These are phyloP conservation scores for Pythium chondricola DNA, from an alignment of 352 stramenopile species.

Conservation along the genomic window DNA sequence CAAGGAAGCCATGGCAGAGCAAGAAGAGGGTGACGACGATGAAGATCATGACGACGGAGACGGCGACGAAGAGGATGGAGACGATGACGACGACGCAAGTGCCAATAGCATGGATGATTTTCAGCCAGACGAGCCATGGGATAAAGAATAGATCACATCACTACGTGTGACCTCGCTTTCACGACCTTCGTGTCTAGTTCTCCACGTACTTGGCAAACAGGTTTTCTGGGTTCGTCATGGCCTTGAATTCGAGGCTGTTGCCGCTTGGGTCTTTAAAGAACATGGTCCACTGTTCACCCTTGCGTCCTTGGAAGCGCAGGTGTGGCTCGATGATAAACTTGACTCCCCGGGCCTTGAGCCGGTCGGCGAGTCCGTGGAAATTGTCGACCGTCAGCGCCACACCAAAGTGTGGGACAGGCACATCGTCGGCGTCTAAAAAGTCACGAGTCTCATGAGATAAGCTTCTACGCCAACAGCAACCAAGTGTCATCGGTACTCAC, in stretches of 20 bases:
- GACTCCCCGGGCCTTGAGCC: slow-evolving; percentile 69
- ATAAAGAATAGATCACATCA: slow-evolving; percentile 21
- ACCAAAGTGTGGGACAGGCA: slow-evolving; percentile 96
- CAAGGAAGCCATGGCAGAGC: slow-evolving; percentile 47
- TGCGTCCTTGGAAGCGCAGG: slow-evolving; percentile 89
- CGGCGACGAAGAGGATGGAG: slow-evolving; percentile 29
- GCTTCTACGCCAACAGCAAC: no score
- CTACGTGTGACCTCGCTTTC: not conserved
- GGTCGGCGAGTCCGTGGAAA: slow-evolving; percentile 88
- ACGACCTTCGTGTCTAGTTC: slow-evolving; percentile 24
- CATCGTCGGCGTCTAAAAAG: slow-evolving; percentile 95
- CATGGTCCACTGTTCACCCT: slow-evolving; percentile 99
- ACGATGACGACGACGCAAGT: slow-evolving; percentile 38
- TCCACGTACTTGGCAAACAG: slow-evolving; percentile 97
- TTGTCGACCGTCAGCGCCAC: slow-evolving; percentile 89
- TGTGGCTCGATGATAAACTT: slow-evolving; percentile 96
- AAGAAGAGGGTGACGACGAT: slow-evolving; percentile 19
- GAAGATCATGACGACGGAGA: slow-evolving; percentile 17
- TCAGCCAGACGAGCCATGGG: slow-evolving; percentile 30
- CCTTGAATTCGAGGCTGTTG: slow-evolving; percentile 99
- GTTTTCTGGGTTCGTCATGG: slow-evolving; percentile 96
- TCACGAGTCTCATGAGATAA: no score
- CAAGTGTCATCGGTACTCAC: no score
- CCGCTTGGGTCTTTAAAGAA: slow-evolving; percentile 98
- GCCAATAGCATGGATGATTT: slow-evolving; percentile 30